Percentiles rank a stretch among this genome's conserved stretches.
Evolutionary conservation across 768 basidiomycete species (phyloP).

Genomic region (Hebeloma cylindrosporum): DNA sequence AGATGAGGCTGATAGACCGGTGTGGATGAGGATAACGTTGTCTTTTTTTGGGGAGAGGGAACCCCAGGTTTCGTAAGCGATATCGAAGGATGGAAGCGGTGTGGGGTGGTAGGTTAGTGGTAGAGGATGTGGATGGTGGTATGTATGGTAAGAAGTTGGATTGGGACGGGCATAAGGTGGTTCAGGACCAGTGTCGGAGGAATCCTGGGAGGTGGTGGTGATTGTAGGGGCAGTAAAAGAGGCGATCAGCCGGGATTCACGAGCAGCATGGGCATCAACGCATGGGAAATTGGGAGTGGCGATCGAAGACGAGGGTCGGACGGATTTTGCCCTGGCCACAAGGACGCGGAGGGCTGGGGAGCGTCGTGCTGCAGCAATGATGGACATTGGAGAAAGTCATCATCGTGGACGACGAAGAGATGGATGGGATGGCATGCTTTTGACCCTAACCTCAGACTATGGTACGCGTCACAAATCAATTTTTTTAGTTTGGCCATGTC

Average conservation of each 20-base stretch:
- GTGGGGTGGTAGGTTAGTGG: constrained; percentile 53
- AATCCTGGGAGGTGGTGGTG: constrained; percentile 18
- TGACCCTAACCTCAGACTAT: constrained; percentile 5
- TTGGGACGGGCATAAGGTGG: constrained; percentile 80
- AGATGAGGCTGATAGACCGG: constrained; percentile 93
- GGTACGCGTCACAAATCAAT: too few species aligned
- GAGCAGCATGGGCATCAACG: constrained; percentile 76
- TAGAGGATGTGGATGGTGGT: constrained; percentile 62
- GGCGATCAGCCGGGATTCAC: constrained; percentile 54
- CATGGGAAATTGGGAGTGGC: constrained; percentile 68
- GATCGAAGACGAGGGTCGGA: constrained; percentile 7
- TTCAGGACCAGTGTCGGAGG: constrained; percentile 66
- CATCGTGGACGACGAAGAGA: too few species aligned
- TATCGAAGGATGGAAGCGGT: constrained; percentile 68
- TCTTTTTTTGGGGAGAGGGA: constrained; percentile 71
- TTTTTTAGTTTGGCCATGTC: too few species aligned
- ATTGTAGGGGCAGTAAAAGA: constrained; percentile 25
- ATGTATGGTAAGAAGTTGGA: constrained; percentile 70
- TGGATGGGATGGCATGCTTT: background rate
- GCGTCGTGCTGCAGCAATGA: too few species aligned
- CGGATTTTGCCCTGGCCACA: too few species aligned
- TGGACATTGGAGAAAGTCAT: too few species aligned
- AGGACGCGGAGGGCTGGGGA: too few species aligned
- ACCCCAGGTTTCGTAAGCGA: constrained; percentile 99
- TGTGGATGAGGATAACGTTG: constrained; percentile 94